Evolutionary conservation across 441 rosid genomes (phyloP).

Genomic region (Manihot esculenta): DNA sequence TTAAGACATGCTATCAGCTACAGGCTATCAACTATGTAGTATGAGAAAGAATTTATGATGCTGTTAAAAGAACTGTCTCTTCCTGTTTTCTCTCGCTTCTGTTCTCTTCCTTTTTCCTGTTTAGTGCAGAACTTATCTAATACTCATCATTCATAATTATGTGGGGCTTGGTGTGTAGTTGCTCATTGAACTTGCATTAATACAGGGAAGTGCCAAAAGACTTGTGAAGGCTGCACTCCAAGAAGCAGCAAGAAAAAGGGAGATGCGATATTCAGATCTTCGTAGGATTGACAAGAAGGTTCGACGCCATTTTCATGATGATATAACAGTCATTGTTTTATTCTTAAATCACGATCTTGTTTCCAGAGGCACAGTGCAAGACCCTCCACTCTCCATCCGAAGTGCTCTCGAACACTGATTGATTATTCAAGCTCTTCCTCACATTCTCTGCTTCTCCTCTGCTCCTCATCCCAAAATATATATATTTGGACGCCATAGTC

Average conservation of each 20-base stretch:
- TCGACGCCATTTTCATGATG: constrained; percentile 89
- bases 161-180: not conserved
- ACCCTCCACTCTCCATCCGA: constrained; percentile 54
- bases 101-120: not conserved
- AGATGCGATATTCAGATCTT: constrained; percentile 84
- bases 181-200: constrained; percentile 1
- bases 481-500: too few species aligned
- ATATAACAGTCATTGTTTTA: constrained; percentile 76
- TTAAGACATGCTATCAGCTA: too few species aligned
- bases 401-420: constrained; percentile 57
- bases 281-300: constrained; percentile 78
- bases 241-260: constrained; percentile 88
- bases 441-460: constrained; percentile 18
- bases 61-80: too few species aligned
- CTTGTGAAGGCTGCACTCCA: constrained; percentile 82
- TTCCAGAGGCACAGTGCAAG: constrained; percentile 46
- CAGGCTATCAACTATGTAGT: too few species aligned
- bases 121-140: not conserved
- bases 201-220: constrained; percentile 86
- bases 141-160: not conserved
- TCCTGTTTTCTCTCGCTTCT: not conserved
- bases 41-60: too few species aligned
- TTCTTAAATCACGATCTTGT: constrained; percentile 77
- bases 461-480: constrained; percentile 11
- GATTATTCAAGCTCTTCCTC: constrained; percentile 1